Percentiles rank a stretch among this genome's conserved stretches.
phyloP scores from a whole-genome alignment of 345 rosid genomes.

The Trapa incisa region DNA sequence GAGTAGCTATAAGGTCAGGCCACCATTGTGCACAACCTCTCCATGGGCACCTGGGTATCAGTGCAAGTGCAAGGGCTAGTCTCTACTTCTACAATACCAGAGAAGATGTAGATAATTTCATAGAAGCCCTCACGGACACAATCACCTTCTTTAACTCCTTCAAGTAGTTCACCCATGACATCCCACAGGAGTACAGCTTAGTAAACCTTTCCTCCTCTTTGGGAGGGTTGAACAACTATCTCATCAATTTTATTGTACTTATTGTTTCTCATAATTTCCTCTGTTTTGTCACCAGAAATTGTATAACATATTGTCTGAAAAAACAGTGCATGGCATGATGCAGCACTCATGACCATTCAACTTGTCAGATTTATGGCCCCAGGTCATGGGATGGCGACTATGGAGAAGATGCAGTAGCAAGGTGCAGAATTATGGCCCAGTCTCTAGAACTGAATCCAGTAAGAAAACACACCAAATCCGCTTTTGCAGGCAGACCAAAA shows the following conservation, averaged over 20 bases:
- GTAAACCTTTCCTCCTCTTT: background rate
- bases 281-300: too few relatives aligned
- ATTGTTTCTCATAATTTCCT: too few relatives aligned
- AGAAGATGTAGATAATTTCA: constrained; percentile 74
- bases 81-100: constrained; percentile 84
- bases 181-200: background rate
- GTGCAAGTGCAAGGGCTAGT: constrained; percentile 85
- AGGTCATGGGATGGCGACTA: too few relatives aligned
- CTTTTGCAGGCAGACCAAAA: too few relatives aligned
- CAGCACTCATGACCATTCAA: too few relatives aligned
- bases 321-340: too few relatives aligned
- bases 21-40: constrained; percentile 98
- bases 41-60: constrained; percentile 68
- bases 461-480: too few relatives aligned
- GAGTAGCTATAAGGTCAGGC: constrained; percentile 93
- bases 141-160: constrained; percentile 65
- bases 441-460: too few relatives aligned
- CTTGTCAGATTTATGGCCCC: too few relatives aligned
- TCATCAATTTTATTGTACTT: background rate
- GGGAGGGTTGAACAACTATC: background rate
- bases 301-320: too few relatives aligned
- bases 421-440: too few relatives aligned
- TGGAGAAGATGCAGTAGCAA: too few relatives aligned
- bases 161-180: constrained; percentile 21
- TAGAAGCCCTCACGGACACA: constrained; percentile 58